These are phyloP conservation scores for Fusarium udum DNA, from an alignment of 2,329 filamentous ascomycete genomes.

Conservation along the genomic window DNA sequence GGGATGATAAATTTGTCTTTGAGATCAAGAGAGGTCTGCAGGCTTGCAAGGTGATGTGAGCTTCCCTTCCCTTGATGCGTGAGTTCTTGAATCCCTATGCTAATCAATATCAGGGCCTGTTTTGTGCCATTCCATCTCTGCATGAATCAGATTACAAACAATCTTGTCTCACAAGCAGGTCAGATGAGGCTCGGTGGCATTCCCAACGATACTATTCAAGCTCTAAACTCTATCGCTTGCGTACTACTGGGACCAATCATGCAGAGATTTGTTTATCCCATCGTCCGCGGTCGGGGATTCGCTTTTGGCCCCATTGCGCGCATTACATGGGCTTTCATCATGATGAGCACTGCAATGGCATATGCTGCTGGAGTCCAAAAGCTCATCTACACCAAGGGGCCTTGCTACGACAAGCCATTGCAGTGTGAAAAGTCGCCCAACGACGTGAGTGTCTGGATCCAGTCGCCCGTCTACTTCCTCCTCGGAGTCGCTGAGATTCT, in stretches of 20 bases:
- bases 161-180: neutral
- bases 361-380: neutral
- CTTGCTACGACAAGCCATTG: neutral
- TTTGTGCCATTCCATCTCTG: conserved; percentile 1
- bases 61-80: neutral
- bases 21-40: neutral
- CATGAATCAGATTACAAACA: conserved; percentile 3
- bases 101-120: neutral
- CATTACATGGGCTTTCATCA: neutral
- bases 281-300: neutral
- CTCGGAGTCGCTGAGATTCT: neutral
- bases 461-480: neutral
- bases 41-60: neutral
- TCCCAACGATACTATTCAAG: conserved; percentile 1
- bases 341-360: conserved; percentile 4
- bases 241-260: neutral
- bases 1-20: conserved; percentile 1
- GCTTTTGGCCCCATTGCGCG: neutral
- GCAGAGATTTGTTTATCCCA: neutral
- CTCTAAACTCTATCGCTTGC: neutral
- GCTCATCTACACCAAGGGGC: neutral
- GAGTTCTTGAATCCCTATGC: neutral
- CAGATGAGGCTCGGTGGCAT: conserved; percentile 1
- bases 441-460: neutral
- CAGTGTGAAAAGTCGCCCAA: neutral